Base-by-base conservation (phyloP, 2,329 filamentous ascomycete genomes). In the Trematosphaeria pertusa region DNA sequence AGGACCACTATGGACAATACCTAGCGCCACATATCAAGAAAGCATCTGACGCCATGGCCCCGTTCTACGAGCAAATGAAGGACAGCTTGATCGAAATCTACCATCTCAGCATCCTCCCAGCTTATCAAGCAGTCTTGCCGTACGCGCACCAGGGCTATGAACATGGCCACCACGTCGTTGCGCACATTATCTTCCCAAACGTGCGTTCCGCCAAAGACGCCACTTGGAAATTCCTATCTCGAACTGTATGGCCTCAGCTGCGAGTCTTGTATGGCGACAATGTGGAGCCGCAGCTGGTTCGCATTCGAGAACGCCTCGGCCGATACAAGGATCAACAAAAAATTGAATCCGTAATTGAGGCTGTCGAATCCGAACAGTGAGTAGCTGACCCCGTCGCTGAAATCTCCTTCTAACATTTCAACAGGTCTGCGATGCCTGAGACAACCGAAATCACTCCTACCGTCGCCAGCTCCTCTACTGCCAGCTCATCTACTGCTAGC, bases 201-300 rank as follows among this genome's bases (percentile, higher is more conserved):
- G 81, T 83, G 5, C 81, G 84, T 46, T 89, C 85, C 78, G 83
- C 83, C 3, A 90, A 87, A 81, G 84, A 85, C 45, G 85, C 85
- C 48, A 82, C 83, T 0, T 83, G 85, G 48, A 75, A 81, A 10
- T 93, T 97, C 64, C 74, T 95, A 24, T 84, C 91, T 47, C 83
- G 84, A 36, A 87, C 85, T 2, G 77, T 97, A 12, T 94, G 89
- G 87, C 93, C 93, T 2, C 87, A 88, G 55, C 54, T 97, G 9
- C 85, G 88, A 19, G 81, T 88, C 11, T 75, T 97, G 4, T 97
- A 97, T 65, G 83, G 87, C 9, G 87, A 96, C 65, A 96, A 96
- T 61, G 92, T 99, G 3, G 92, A 97, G 74, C 95, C 95, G 11
- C 95, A 99, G 72, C 81, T 99, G 11, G 83, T 93, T 46, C 90